Evolutionary conservation across 352 stramenopile species (phyloP), one percentile per base, ranked within the genome.

Genomic region (Phytophthora chlamydospora): DNA sequence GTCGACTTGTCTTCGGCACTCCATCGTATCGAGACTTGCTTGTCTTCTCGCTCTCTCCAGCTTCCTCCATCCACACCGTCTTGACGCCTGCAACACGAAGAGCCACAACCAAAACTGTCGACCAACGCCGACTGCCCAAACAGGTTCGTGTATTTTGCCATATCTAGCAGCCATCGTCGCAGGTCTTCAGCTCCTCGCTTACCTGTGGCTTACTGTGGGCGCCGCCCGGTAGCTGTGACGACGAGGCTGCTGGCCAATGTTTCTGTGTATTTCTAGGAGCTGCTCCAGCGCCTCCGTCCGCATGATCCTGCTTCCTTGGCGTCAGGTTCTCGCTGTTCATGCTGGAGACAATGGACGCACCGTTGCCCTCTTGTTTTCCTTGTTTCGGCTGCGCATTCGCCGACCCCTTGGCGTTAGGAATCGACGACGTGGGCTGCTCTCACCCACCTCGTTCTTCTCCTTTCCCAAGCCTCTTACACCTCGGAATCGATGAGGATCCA

Each of bases 401-500:
- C 21, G 31, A 52, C 32, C 32, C 36, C 5, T 19, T 39, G 10
- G 53, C 14, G 27, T 40, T 7, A 8, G 38, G 33, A 38, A 52
- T 19, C 16, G 41, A 31, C 41, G 35, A 0, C 17, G 35, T 51
- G 19, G 44, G 8, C 29, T 17, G 13, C 39, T 40, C 43, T 27
- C 0, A 34, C 14, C 21, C 8, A 52, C 4, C 19, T 48, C 36
- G 39, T 45, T 50, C 19, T 41, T 48, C 29, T 31, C 9, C 7
- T 14, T 41, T 4, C 27, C 7, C 24, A 29, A 45, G n/a, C 19
- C 11, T 21, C 33, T 90, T 91, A 95, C 32, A 93, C 83, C 64
- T 95, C 86, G 31, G 86, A 95, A 58, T 97, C 89, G 60, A 94
- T 94, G 29, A 97, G 75, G 71, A 97, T 97, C 87, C 89, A 97